Percentiles rank a stretch among this genome's conserved stretches.
Conservation (phyloP, 208 protist species). For the Leishmania braziliensis region DNA sequence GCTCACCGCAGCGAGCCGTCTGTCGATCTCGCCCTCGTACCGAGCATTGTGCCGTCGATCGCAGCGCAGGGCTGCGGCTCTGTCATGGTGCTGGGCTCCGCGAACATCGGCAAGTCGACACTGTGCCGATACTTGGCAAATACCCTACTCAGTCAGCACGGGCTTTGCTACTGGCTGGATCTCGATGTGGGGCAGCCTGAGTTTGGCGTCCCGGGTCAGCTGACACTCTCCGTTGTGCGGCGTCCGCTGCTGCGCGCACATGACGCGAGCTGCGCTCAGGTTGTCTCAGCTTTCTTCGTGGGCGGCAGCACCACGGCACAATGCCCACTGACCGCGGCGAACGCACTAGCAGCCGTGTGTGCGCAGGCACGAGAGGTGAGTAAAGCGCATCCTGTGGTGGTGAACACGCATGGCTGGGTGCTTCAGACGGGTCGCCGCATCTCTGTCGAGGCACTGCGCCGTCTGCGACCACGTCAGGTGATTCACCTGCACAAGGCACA, state of each 20-base stretch:
- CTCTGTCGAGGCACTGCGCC: constrained; percentile 76
- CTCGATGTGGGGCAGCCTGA: constrained; percentile 88
- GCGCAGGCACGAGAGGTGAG: constrained; percentile 34
- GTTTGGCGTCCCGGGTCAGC: constrained; percentile 77
- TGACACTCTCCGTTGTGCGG: constrained; percentile 62
- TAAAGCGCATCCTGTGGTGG: constrained; percentile 62
- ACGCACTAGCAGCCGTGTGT: constrained; percentile 57
- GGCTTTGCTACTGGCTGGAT: constrained; percentile 83
- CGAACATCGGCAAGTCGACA: constrained; percentile 86
- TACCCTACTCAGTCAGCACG: constrained; percentile 71
- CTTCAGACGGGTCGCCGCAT: constrained; percentile 77
- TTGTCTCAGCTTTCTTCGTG: constrained; percentile 54
- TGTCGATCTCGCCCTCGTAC: constrained; percentile 55
- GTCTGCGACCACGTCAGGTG: constrained; percentile 67
- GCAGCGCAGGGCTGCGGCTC: constrained; percentile 32
- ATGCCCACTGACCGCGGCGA: constrained; percentile 50
- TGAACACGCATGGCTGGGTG: constrained; percentile 93
- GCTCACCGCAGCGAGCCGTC: constrained; percentile 40
- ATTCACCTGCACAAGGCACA: constrained; percentile 66
- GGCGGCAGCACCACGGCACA: constrained; percentile 41
- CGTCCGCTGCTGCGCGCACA: constrained; percentile 56
- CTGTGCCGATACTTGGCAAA: constrained; percentile 83
- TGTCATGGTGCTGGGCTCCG: constrained; percentile 74
- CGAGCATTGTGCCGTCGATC: constrained; percentile 55
- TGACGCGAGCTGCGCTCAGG: constrained; percentile 42